phyloP scores from a whole-genome alignment of 352 stramenopile species.

The Phytopythium ostracodes region DNA sequence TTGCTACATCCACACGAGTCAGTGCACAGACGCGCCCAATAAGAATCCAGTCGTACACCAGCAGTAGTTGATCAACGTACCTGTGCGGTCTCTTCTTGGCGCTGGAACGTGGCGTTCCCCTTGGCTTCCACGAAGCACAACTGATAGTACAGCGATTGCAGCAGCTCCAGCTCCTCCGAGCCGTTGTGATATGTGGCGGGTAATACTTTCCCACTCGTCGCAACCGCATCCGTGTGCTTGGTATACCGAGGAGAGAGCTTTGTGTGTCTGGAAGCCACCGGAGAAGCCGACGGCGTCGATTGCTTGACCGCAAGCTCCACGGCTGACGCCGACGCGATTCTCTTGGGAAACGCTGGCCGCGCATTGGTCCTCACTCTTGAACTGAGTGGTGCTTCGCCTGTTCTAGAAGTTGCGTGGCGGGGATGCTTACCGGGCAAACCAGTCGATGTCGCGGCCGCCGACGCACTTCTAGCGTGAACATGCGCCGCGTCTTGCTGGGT shows the following conservation, averaged over 20 bases:
- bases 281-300: not conserved
- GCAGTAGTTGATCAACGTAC: constrained; percentile 10
- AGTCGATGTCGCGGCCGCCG: not conserved
- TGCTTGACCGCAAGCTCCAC: constrained; percentile 10
- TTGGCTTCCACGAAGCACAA: constrained; percentile 44
- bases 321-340: constrained; percentile 8
- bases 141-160: constrained; percentile 49
- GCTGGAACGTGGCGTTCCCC: constrained; percentile 26
- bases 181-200: not conserved
- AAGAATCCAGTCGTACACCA: not conserved
- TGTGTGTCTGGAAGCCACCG: not conserved
- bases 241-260: not conserved
- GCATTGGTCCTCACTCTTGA: not conserved
- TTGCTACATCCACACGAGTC: constrained; percentile 16
- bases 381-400: not conserved
- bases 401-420: not conserved
- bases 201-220: not conserved
- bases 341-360: constrained; percentile 14
- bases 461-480: not conserved
- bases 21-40: not conserved
- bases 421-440: not conserved
- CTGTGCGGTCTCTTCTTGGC: constrained; percentile 45
- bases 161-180: constrained; percentile 39
- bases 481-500: not conserved
- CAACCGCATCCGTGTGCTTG: not conserved